These are phyloP conservation scores for Malus hybrid DNA, from an alignment of 331 rosid species.

Conservation along the genomic window DNA sequence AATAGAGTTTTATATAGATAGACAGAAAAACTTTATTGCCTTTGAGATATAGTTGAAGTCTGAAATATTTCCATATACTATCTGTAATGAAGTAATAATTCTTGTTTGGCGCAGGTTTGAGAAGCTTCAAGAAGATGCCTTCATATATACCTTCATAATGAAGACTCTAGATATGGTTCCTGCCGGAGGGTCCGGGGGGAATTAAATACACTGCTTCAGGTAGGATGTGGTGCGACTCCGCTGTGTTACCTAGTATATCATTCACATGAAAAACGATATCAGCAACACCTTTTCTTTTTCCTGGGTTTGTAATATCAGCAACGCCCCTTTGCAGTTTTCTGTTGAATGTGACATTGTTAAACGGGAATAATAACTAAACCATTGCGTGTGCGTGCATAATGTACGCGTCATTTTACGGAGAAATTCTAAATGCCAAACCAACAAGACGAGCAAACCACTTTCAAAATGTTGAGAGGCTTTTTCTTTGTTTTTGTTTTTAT, in stretches of 20 bases:
- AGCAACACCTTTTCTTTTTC: not conserved
- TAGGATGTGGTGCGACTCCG: not conserved
- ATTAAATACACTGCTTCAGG: not conserved
- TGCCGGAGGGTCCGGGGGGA: constrained; percentile 3
- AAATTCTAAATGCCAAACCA: not conserved
- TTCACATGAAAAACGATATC: not conserved
- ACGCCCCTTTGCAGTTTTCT: not conserved
- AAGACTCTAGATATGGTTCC: constrained; percentile 54
- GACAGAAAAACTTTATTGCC: not conserved
- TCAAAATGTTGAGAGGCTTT: not conserved
- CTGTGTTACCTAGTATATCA: not conserved
- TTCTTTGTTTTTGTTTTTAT: no score
- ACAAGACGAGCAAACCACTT: not conserved
- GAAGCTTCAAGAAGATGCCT: constrained; percentile 85
- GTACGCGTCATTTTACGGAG: not conserved
- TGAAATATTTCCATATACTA: not conserved
- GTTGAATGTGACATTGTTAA: not conserved
- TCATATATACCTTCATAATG: constrained; percentile 58
- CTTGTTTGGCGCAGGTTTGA: constrained; percentile 60
- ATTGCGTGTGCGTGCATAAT: not conserved
- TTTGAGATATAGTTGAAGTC: not conserved
- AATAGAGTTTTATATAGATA: not conserved
- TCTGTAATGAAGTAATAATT: not conserved
- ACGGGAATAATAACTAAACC: not conserved
- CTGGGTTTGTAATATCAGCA: not conserved